Evolutionary conservation across 2,329 filamentous ascomycete species (phyloP).

Genomic region (Botrytis cinerea): DNA sequence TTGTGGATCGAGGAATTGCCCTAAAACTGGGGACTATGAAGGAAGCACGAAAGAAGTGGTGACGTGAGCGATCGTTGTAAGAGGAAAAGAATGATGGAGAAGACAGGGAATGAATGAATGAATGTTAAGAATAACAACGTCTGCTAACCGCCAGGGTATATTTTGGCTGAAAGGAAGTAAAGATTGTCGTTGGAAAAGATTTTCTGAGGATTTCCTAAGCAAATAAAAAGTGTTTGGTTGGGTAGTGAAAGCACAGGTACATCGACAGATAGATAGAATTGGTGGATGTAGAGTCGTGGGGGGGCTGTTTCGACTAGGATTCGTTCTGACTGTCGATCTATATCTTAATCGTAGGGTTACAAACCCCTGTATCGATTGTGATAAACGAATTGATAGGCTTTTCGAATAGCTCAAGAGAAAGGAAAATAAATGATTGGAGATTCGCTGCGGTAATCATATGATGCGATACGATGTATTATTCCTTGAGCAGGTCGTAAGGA

Average conservation of each 20-base stretch:
- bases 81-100: background rate
- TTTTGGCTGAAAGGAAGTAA: conserved; percentile 4
- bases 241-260: background rate
- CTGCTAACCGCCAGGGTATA: background rate
- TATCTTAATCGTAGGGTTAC: conserved; percentile 15
- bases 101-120: background rate
- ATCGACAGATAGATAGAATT: background rate
- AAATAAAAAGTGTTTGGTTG: conserved; percentile 1
- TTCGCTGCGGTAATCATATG: conserved; percentile 1
- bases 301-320: conserved; percentile 17
- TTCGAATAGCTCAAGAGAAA: background rate
- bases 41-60: conserved; percentile 16
- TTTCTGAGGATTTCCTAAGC: background rate
- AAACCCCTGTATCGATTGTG: conserved; percentile 12
- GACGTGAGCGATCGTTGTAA: conserved; percentile 14
- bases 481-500: conserved; percentile 10
- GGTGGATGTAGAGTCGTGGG: conserved; percentile 11
- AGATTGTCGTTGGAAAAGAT: conserved; percentile 1
- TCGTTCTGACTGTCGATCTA: conserved; percentile 19
- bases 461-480: conserved; percentile 5
- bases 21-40: conserved; percentile 16
- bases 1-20: conserved; percentile 20
- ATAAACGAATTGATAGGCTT: conserved; percentile 15
- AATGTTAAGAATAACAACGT: background rate
- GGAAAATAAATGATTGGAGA: background rate